Conservation (phyloP, 1,284 basidiomycete genomes). For the Sanguinoderma infundibulare region DNA sequence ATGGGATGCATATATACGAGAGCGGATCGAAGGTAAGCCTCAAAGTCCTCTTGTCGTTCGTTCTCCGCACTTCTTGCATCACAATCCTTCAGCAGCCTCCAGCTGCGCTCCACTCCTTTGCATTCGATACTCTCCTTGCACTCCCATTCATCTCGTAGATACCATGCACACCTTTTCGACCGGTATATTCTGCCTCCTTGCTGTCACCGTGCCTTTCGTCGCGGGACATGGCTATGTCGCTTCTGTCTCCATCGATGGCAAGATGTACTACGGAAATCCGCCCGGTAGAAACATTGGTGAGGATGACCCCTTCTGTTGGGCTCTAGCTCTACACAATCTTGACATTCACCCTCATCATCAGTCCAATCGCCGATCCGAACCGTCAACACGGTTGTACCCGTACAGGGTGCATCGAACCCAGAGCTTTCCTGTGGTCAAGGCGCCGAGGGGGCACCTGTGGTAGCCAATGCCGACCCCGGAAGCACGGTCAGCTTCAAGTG, state of each 20-base stretch:
- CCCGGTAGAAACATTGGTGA: slow-evolving; percentile 42
- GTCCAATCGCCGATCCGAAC: slow-evolving; percentile 29
- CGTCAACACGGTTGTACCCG: slow-evolving; percentile 41
- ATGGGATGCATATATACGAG: no score
- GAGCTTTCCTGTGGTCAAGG: slow-evolving; percentile 47
- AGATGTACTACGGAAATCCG: slow-evolving; percentile 54
- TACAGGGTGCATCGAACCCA: slow-evolving; percentile 44
- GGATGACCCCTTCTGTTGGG: slow-evolving; percentile 34
- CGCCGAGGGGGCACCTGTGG: slow-evolving; percentile 40
- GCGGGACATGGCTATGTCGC: slow-evolving; percentile 65
- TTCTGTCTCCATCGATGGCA: slow-evolving; percentile 58
- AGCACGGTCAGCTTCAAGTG: slow-evolving; percentile 54
- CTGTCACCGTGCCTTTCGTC: slow-evolving; percentile 37
- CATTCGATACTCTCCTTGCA: no score
- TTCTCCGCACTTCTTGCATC: no score
- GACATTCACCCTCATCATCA: background rate
- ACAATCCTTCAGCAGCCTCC: no score
- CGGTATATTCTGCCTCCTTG: slow-evolving; percentile 25
- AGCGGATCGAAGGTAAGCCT: no score
- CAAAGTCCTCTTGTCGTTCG: no score
- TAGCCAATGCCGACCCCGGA: slow-evolving; percentile 46
- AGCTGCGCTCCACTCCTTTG: no score
- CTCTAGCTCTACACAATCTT: slow-evolving; percentile 33
- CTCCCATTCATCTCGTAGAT: background rate
- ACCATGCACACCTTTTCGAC: slow-evolving; percentile 21